Conservation (phyloP, 2,329 filamentous ascomycete genomes). For the Aureobasidium sp. region DNA sequence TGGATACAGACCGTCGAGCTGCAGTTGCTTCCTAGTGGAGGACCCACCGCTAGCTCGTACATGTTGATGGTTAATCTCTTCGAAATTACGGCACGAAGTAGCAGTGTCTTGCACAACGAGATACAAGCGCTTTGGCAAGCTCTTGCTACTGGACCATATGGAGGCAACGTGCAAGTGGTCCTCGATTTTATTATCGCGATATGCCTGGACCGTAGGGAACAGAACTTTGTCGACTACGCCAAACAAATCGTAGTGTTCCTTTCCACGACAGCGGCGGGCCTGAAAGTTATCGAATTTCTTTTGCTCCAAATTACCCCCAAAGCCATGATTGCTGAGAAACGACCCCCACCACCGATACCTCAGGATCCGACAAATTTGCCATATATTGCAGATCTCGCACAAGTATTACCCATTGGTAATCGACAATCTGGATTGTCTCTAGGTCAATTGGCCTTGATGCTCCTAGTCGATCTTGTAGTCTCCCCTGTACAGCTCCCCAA, state of each 20-base stretch:
- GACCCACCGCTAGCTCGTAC: constrained; percentile 83
- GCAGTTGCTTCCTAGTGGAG: constrained; percentile 83
- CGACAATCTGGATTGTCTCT: constrained; percentile 81
- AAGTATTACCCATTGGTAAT: constrained; percentile 76
- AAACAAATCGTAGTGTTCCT: constrained; percentile 98
- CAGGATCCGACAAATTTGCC: constrained; percentile 68
- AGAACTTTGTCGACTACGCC: constrained; percentile 95
- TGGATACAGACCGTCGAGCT: constrained; percentile 95
- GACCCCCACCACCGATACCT: constrained; percentile 58
- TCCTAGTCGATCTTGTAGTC: constrained; percentile 93
- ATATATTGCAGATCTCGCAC: constrained; percentile 78
- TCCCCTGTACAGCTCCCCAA: constrained; percentile 72
- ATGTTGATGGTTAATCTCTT: constrained; percentile 91
- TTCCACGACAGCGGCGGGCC: constrained; percentile 74
- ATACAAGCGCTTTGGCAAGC: constrained; percentile 97
- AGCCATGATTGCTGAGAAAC: constrained; percentile 92
- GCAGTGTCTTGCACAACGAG: constrained; percentile 83
- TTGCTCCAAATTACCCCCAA: constrained; percentile 86
- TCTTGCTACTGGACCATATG: constrained; percentile 83
- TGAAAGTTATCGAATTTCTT: constrained; percentile 90
- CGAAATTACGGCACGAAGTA: constrained; percentile 91
- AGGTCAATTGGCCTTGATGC: constrained; percentile 83
- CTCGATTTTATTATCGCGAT: constrained; percentile 94
- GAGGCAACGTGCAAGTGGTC: constrained; percentile 86
- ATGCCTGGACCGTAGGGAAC: constrained; percentile 86